Evolutionary conservation across 306 rosid genomes (phyloP), one percentile per base, ranked within the genome.

Genomic region (Heteromeles arbutifolia): DNA sequence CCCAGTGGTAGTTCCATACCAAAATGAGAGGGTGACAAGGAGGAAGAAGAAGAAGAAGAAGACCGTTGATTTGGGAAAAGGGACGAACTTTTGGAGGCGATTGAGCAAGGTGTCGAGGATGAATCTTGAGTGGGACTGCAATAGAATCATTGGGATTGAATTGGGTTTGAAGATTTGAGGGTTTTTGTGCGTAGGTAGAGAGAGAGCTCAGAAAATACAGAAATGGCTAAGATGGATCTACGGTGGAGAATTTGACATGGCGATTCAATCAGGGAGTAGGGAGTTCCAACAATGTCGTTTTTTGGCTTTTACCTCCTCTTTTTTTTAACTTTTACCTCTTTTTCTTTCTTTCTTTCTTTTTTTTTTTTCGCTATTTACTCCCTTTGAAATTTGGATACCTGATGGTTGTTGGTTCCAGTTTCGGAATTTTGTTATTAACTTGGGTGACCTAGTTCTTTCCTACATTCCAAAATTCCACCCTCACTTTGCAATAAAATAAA

Each of bases 41-140:
- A 18, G 17, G 10, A 24, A 59, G 58, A 77, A n/a, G 50, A n/a
- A 45, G 72, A 59, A 39, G 26, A 25, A 25, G 26, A 25, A 25
- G 26, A 57, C 59, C 34, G 58, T 12, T 31, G 65, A 37, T 1
- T 53, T 4, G 34, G 48, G 72, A 24, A 62, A 67, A 11, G 69
- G 29, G 43, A 74, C 85, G 48, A 39, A 94, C 98, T 88, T 86
- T 19, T 89, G 96, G 76, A 88, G 79, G 65, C 97, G 96, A 90
- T 84, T 95, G 31, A 81, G 44, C 80, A 95, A 62, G 74, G 96
- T 90, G 80, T 95, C 97, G 25, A 87, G 97, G 75, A 95, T 84
- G 81, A 95, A 95, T 84, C 96, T 87, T 4, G 99, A 95, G 69
- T 95, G 97, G 58, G 99, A 88, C 85, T 90, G 99, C 81, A 95